These are phyloP conservation scores for Olyra latifolia DNA, from an alignment of 176 grass and related monocot species.

Conservation along the genomic window DNA sequence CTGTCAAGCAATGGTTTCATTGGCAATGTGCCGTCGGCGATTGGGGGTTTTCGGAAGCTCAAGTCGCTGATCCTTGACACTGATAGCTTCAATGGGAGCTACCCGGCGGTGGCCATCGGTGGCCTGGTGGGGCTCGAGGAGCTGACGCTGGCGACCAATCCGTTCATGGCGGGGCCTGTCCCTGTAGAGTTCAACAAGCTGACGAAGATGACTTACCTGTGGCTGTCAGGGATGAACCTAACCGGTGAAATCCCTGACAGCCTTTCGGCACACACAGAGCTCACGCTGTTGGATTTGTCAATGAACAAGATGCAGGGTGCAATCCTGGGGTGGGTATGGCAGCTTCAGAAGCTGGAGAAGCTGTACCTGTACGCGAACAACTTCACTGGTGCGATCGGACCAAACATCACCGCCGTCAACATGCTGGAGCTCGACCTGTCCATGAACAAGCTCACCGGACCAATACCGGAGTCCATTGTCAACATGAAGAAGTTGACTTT, in stretches of 20 bases:
- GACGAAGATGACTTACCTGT: slow-evolving; percentile 12
- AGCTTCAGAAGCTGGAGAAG: slow-evolving; percentile 13
- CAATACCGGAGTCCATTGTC: slow-evolving; percentile 22
- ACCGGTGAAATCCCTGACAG: slow-evolving; percentile 14
- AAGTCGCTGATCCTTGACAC: slow-evolving; percentile 4
- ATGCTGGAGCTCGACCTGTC: slow-evolving; percentile 43
- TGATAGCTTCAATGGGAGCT: slow-evolving; percentile 41
- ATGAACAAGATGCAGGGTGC: not conserved
- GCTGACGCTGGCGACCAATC: slow-evolving; percentile 29
- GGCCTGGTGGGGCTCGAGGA: slow-evolving; percentile 11
- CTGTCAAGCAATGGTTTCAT: slow-evolving; percentile 42
- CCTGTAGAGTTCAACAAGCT: slow-evolving; percentile 26
- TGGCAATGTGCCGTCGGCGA: slow-evolving; percentile 23
- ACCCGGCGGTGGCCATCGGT: slow-evolving; percentile 13
- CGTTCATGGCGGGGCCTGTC: not conserved
- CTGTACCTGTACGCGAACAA: slow-evolving; percentile 18
- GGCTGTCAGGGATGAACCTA: slow-evolving; percentile 27
- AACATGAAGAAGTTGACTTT: slow-evolving; percentile 7
- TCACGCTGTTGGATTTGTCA: not conserved
- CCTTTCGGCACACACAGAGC: not conserved
- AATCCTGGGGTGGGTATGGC: slow-evolving; percentile 36
- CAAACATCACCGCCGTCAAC: not conserved
- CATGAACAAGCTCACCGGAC: slow-evolving; percentile 30
- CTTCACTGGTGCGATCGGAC: slow-evolving; percentile 1
- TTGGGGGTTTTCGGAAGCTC: slow-evolving; percentile 22